Conservation (phyloP, 495 filamentous ascomycete genomes). For the Trypethelium eluteriae region DNA sequence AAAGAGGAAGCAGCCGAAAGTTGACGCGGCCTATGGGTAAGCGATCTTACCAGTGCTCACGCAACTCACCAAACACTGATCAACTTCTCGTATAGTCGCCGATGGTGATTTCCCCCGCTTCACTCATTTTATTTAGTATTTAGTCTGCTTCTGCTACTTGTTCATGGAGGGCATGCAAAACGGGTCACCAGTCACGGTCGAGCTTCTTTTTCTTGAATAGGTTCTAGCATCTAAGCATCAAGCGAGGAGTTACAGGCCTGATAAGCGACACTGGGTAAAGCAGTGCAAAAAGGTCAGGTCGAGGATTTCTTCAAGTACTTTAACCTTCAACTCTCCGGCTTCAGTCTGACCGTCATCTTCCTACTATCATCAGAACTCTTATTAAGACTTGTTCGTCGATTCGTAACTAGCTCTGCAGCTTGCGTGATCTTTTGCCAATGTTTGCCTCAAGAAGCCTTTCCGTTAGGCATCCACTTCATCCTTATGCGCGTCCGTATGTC, state of each 20-base stretch:
- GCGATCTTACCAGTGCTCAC: not conserved
- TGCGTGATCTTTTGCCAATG: conserved; percentile 13
- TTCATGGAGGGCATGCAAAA: not conserved
- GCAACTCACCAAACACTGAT: not conserved
- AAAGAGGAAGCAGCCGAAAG: conserved; percentile 28
- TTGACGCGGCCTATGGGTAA: conserved; percentile 27
- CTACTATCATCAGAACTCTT: not conserved
- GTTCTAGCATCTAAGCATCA: not conserved
- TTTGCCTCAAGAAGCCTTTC: not conserved
- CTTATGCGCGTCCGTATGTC: conserved; percentile 2
- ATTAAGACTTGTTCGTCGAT: conserved; percentile 1
- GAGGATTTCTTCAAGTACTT: conserved; percentile 9
- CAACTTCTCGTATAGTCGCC: not conserved
- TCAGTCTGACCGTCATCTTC: not conserved
- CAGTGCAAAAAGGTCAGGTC: conserved; percentile 5
- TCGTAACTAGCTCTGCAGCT: conserved; percentile 9
- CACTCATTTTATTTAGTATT: not conserved
- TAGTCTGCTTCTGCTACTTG: not conserved
- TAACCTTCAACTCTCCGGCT: not conserved
- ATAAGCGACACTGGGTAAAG: not conserved
- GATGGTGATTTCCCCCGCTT: not conserved
- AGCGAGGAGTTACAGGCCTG: not conserved
- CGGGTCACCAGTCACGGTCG: not conserved
- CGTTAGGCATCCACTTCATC: not conserved
- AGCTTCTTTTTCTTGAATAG: not conserved